Evolutionary conservation across 2,329 filamentous ascomycete genomes (phyloP).

Genomic region (Colletotrichum musicola): DNA sequence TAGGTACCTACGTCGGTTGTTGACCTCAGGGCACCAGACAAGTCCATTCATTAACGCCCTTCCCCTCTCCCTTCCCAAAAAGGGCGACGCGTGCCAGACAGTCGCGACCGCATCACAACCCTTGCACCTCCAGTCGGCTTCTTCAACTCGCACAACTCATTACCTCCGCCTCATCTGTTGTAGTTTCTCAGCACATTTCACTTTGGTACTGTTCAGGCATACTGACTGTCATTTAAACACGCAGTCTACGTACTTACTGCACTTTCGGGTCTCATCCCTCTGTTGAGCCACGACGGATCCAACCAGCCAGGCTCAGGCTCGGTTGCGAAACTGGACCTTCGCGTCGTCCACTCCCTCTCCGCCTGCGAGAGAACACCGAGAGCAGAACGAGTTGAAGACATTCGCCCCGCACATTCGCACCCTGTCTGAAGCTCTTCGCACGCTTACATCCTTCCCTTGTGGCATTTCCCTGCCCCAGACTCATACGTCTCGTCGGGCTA

Average conservation of each 20-base stretch:
- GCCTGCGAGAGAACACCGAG: neutral
- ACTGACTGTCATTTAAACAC: neutral
- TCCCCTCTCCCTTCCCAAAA: slow-evolving; percentile 28
- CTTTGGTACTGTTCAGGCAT: neutral
- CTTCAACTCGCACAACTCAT: slow-evolving; percentile 25
- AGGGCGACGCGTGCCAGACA: slow-evolving; percentile 36
- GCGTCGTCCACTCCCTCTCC: neutral
- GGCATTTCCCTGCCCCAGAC: slow-evolving; percentile 27
- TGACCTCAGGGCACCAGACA: neutral
- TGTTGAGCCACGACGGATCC: neutral
- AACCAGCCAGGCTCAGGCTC: neutral
- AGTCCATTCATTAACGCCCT: slow-evolving; percentile 31
- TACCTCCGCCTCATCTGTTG: no score
- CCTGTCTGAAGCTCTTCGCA: slow-evolving; percentile 4
- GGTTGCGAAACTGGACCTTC: slow-evolving; percentile 1
- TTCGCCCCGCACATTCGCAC: neutral
- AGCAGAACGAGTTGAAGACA: neutral
- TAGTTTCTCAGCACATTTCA: neutral
- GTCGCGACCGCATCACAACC: slow-evolving; percentile 35
- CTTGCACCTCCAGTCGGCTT: slow-evolving; percentile 25
- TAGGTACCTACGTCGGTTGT: neutral
- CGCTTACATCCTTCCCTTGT: slow-evolving; percentile 1
- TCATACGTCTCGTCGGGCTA: neutral
- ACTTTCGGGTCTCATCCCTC: neutral
- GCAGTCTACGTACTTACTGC: neutral